These are phyloP conservation scores for Chloranthus sessilifolius DNA, from an alignment of 164 flowering plant genomes.

Conservation along the genomic window DNA sequence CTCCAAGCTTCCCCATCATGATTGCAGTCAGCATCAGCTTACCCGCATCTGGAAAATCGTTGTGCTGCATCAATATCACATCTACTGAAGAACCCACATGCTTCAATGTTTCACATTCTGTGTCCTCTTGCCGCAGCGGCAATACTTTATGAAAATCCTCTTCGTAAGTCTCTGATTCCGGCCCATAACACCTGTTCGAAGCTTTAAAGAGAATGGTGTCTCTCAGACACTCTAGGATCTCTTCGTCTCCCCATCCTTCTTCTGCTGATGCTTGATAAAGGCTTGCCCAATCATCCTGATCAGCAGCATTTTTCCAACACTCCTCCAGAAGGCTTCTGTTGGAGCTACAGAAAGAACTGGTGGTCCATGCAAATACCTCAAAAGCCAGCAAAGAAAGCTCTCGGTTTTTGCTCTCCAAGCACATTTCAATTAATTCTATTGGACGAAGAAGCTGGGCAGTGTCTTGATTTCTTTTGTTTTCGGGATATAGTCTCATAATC, in stretches of 20 bases:
- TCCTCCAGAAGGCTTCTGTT: slow-evolving; percentile 69
- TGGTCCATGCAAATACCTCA: slow-evolving; percentile 95
- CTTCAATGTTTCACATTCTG: slow-evolving; percentile 20
- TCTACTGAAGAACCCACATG: slow-evolving; percentile 56
- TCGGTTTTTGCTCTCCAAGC: slow-evolving; percentile 44
- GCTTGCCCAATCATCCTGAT: slow-evolving; percentile 71
- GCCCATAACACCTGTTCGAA: slow-evolving; percentile 72
- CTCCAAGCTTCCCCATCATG: slow-evolving; percentile 50
- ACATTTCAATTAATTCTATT: slow-evolving; percentile 57
- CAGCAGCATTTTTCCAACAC: slow-evolving; percentile 84
- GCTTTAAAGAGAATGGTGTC: slow-evolving; percentile 72
- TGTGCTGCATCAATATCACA: slow-evolving; percentile 75
- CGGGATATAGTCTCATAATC: slow-evolving; percentile 35
- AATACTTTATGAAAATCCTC: slow-evolving; percentile 71
- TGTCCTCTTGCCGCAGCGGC: slow-evolving; percentile 49
- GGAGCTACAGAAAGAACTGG: slow-evolving; percentile 53
- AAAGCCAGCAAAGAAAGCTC: slow-evolving; percentile 62
- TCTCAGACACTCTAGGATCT: slow-evolving; percentile 34
- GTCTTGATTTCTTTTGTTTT: slow-evolving; percentile 32
- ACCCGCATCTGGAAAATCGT: slow-evolving; percentile 79
- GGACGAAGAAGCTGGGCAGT: slow-evolving; percentile 58
- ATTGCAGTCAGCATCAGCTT: slow-evolving; percentile 82
- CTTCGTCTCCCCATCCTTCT: slow-evolving; percentile 89
- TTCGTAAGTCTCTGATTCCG: slow-evolving; percentile 49
- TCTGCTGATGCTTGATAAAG: slow-evolving; percentile 41